A percentile compares a stretch with the other conserved stretches of the same genome.
phyloP scores from a whole-genome alignment of 2,329 filamentous ascomycete species.

The Ophiosphaerella korrae region DNA sequence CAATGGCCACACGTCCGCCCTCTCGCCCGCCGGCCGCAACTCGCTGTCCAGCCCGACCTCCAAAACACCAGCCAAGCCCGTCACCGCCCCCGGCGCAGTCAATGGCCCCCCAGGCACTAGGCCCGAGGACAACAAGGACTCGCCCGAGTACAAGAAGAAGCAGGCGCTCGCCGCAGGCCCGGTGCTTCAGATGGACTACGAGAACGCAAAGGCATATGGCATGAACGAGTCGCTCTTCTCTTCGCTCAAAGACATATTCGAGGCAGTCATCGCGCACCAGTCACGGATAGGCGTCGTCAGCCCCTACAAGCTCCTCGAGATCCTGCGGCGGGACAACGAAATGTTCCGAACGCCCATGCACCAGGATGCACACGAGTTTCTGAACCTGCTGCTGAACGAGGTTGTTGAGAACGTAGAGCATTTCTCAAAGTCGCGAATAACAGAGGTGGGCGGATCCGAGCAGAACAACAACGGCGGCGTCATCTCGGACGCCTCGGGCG shows the following conservation, averaged over 20 bases:
- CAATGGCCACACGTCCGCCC: slow-evolving; percentile 47
- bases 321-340: slow-evolving; percentile 91
- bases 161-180: slow-evolving; percentile 87
- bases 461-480: slow-evolving; percentile 19
- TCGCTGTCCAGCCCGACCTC: slow-evolving; percentile 41
- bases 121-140: slow-evolving; percentile 91
- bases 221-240: slow-evolving; percentile 97
- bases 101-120: slow-evolving; percentile 64
- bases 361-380: slow-evolving; percentile 96
- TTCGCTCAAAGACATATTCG: slow-evolving; percentile 93
- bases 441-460: slow-evolving; percentile 37
- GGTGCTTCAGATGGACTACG: slow-evolving; percentile 80
- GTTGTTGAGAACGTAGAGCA: slow-evolving; percentile 92
- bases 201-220: slow-evolving; percentile 79
- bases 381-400: slow-evolving; percentile 93
- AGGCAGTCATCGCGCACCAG: slow-evolving; percentile 80
- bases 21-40: slow-evolving; percentile 61
- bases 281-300: slow-evolving; percentile 89
- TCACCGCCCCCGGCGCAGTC: slow-evolving; percentile 55
- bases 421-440: slow-evolving; percentile 70
- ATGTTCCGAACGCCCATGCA: slow-evolving; percentile 98
- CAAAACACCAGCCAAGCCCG: slow-evolving; percentile 43
- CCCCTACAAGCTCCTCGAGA: slow-evolving; percentile 90
- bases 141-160: slow-evolving; percentile 98
- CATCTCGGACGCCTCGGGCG: slow-evolving; percentile 21